These are phyloP conservation scores for Pseudonitzschia pungens DNA, from an alignment of 108 stramenopile genomes.

Conservation along the genomic window DNA sequence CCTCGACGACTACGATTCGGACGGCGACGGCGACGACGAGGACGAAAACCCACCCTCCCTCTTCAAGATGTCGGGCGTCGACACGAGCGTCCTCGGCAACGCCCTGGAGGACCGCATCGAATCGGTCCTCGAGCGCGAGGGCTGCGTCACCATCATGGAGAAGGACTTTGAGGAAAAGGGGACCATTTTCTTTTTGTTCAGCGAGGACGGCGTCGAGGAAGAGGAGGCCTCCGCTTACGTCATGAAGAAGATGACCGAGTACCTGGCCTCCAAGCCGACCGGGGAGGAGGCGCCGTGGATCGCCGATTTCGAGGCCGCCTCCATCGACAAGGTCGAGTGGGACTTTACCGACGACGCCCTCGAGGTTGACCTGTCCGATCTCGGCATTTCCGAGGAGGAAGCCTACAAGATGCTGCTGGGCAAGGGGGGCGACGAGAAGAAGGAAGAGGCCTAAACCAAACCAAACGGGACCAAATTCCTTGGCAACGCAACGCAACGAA, in stretches of 20 bases:
- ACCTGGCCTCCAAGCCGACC: not conserved
- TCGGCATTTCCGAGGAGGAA: not conserved
- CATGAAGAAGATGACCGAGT: not conserved
- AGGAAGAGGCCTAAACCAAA: no score
- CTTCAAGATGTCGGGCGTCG: not conserved
- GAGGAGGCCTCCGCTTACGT: not conserved
- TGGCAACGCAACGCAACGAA: no score
- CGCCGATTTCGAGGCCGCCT: not conserved
- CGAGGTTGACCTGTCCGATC: not conserved
- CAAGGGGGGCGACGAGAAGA: not conserved
- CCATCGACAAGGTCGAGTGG: not conserved
- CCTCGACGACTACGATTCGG: not conserved
- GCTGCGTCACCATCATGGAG: not conserved
- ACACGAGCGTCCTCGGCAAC: not conserved
- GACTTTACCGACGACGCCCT: not conserved
- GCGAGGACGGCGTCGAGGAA: not conserved
- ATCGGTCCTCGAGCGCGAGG: not conserved
- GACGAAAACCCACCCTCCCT: not conserved
- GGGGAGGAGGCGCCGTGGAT: not conserved
- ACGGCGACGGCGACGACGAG: not conserved
- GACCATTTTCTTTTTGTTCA: not conserved
- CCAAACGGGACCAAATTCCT: no score
- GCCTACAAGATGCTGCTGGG: not conserved
- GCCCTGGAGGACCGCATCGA: not conserved
- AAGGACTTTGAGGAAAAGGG: not conserved